Evolutionary conservation across 169 alveolate species (phyloP).

Genomic region (Plasmodium malariae): DNA sequence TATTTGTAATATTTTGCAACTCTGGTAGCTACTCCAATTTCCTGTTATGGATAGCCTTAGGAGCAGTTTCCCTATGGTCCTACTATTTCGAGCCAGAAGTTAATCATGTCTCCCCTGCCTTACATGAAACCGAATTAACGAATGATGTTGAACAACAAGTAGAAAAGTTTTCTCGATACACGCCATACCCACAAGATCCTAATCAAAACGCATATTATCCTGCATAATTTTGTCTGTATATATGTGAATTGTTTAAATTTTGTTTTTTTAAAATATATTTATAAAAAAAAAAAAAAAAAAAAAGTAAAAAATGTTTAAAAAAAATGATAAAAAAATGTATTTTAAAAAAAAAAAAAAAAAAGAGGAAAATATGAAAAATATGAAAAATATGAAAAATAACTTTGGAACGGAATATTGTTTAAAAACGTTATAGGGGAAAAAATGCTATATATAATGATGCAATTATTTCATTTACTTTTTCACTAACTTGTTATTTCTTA

Average conservation of each 20-base stretch:
- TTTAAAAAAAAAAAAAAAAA: slow-evolving; percentile 2
- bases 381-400: background rate
- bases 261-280: slow-evolving; percentile 48
- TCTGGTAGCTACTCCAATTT: slow-evolving; percentile 82
- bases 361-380: slow-evolving; percentile 1
- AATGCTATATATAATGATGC: background rate
- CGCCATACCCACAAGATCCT: slow-evolving; percentile 81
- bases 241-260: slow-evolving; percentile 60
- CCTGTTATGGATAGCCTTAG: slow-evolving; percentile 87
- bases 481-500: slow-evolving; percentile 7
- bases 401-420: background rate
- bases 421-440: background rate
- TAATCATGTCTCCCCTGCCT: slow-evolving; percentile 93
- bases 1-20: slow-evolving; percentile 83
- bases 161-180: slow-evolving; percentile 91
- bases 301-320: background rate
- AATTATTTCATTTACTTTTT: slow-evolving; percentile 50
- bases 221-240: slow-evolving; percentile 50
- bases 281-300: background rate
- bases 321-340: background rate
- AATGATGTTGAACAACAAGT: slow-evolving; percentile 95
- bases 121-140: slow-evolving; percentile 93
- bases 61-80: slow-evolving; percentile 93
- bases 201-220: slow-evolving; percentile 73
- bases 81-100: slow-evolving; percentile 93